phyloP scores from a whole-genome alignment of 257 asterid genomes.

The Scutellaria galericulata region DNA sequence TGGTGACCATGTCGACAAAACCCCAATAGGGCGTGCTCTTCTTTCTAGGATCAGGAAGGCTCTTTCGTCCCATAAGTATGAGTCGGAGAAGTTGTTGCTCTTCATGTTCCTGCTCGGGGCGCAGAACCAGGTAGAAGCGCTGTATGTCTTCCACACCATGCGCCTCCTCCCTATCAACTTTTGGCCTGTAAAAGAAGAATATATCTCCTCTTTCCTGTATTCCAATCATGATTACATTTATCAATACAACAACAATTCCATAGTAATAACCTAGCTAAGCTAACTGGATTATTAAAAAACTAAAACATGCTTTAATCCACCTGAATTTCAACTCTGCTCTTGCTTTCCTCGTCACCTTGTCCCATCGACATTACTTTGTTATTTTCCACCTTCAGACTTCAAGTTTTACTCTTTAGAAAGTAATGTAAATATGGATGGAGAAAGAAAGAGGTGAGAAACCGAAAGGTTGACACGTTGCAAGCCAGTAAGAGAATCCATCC shows the following conservation, averaged over 20 bases:
- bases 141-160: slow-evolving; percentile 68
- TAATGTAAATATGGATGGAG: too few relatives aligned
- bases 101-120: slow-evolving; percentile 52
- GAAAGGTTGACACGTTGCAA: too few relatives aligned
- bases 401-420: too few relatives aligned
- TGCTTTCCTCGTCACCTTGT: slow-evolving; percentile 53
- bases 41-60: slow-evolving; percentile 60
- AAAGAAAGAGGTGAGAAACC: too few relatives aligned
- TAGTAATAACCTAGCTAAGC: too few relatives aligned
- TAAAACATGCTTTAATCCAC: slow-evolving; percentile 2
- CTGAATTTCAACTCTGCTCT: slow-evolving; percentile 56
- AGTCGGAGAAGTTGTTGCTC: slow-evolving; percentile 53
- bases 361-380: slow-evolving; percentile 44
- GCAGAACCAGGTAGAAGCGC: slow-evolving; percentile 73
- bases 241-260: too few relatives aligned
- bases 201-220: slow-evolving; percentile 73
- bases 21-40: slow-evolving; percentile 51
- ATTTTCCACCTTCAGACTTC: too few relatives aligned
- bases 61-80: slow-evolving; percentile 73
- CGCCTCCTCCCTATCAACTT: slow-evolving; percentile 65
- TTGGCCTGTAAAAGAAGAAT: slow-evolving; percentile 79
- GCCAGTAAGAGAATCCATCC: too few relatives aligned
- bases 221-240: too few relatives aligned
- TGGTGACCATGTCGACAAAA: slow-evolving; percentile 52
- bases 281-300: too few relatives aligned